Percentiles rank a stretch among this genome's conserved stretches.
Conservation (phyloP, 2,329 filamentous ascomycete species). For the Pseudocercospora eumusae region DNA sequence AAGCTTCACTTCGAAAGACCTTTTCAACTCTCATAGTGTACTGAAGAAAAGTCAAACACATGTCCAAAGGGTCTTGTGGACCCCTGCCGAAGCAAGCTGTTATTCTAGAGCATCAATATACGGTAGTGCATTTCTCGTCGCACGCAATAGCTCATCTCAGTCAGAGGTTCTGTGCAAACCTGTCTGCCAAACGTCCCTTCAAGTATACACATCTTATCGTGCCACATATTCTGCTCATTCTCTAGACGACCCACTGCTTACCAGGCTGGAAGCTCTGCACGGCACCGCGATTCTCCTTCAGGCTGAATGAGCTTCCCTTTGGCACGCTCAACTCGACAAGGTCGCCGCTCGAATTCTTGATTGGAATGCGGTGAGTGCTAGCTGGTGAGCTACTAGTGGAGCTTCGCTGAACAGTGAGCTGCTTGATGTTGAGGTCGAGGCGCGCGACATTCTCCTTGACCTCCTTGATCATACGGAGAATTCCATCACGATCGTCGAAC, state of each 20-base stretch:
- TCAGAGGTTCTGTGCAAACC: background rate
- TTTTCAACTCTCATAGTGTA: background rate
- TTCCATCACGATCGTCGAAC: slow-evolving; percentile 30
- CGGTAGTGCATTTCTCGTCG: background rate
- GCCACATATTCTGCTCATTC: background rate
- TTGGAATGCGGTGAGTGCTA: slow-evolving; percentile 26
- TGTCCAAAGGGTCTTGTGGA: background rate
- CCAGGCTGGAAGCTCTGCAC: slow-evolving; percentile 24
- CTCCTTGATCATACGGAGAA: slow-evolving; percentile 22
- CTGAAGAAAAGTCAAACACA: background rate
- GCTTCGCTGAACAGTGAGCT: slow-evolving; percentile 26
- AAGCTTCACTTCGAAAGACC: background rate
- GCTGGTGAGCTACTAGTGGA: slow-evolving; percentile 11
- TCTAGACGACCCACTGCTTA: slow-evolving; percentile 23
- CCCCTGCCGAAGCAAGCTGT: background rate
- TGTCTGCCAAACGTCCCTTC: background rate
- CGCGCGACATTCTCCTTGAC: slow-evolving; percentile 20
- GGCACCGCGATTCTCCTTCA: slow-evolving; percentile 13
- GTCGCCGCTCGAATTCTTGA: slow-evolving; percentile 25
- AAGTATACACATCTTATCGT: background rate
- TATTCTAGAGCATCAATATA: background rate
- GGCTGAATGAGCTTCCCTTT: slow-evolving; percentile 27
- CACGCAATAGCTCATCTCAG: background rate
- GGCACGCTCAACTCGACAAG: slow-evolving; percentile 28
- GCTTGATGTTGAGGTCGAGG: slow-evolving; percentile 27